Base-by-base conservation (phyloP, 495 filamentous ascomycete species). In the Penicillium coprophilum region DNA sequence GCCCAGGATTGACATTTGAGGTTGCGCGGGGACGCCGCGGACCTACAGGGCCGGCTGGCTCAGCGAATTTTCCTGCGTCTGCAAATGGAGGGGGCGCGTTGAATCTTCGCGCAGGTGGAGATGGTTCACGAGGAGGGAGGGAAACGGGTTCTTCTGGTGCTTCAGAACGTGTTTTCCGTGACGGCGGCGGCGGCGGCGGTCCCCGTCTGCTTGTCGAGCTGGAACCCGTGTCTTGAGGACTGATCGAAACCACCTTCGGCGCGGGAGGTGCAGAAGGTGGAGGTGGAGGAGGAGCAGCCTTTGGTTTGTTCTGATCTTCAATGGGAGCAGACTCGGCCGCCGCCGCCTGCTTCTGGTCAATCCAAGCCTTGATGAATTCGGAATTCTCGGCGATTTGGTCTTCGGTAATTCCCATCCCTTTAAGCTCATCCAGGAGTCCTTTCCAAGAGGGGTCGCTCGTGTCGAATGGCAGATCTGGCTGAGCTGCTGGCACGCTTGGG, bases 311-410 rank as follows among this genome's bases (percentile, higher is more conserved):
- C 40, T 83, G 68, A 15, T 78, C 67, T 31, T 70, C 65, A 41
- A 43, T 39, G 15, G 71, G 47, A 24, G 66, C 55, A 28, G 68
- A 55, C 32, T 62, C 53, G 61, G 72, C 68, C 45, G 73, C 59
- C 73, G 73, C 62, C 28, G 80, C 80, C 69, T 93, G 89, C 62
- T 91, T 85, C 69, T 94, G 82, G 60, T 87, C 87, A 61, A 97
- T 87, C 64, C 94, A 98, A 17, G 85, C 80, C 70, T 93, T 90
- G 70, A 97, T 98, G 62, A 97, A 97, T 50, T 96, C 93, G 39
- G 91, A 87, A 64, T 97, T 92, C 54, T 95, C 89, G 51, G 84
- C 86, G 54, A 97, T 94, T 61, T 94, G 87, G 65, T 96, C 93
- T 63, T 94, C 89, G 2, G 89, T 95, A 43, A 97, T 89, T 4